Percentiles rank a stretch among this genome's conserved stretches.
phyloP scores from a whole-genome alignment of 352 stramenopile species.

The Phytopythium kandeliae region DNA sequence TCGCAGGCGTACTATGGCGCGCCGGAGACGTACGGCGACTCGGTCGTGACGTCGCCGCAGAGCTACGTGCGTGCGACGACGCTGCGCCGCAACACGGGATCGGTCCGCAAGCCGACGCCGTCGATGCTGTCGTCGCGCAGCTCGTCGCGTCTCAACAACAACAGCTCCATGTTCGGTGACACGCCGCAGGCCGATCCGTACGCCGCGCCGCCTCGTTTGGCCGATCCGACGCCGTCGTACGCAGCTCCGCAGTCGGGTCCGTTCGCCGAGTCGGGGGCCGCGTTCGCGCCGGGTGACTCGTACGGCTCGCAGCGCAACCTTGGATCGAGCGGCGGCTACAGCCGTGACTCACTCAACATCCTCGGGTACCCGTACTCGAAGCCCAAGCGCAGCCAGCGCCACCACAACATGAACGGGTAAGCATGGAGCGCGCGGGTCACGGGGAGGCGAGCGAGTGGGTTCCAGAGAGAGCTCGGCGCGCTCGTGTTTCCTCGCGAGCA shows the following conservation, averaged over 20 bases:
- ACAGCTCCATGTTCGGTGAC: constrained; percentile 10
- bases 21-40: constrained; percentile 27
- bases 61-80: constrained; percentile 68
- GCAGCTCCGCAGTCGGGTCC: constrained; percentile 7
- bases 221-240: constrained; percentile 7
- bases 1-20: constrained; percentile 22
- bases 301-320: constrained; percentile 22
- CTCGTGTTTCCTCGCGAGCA: not conserved
- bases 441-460: too few relatives aligned
- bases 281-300: constrained; percentile 6
- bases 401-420: constrained; percentile 31
- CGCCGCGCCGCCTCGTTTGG: constrained; percentile 8
- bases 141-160: constrained; percentile 11
- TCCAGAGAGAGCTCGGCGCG: not conserved
- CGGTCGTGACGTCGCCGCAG: constrained; percentile 61
- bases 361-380: constrained; percentile 81
- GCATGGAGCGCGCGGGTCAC: too few relatives aligned
- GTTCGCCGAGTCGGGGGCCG: constrained; percentile 8
- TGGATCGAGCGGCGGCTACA: constrained; percentile 48
- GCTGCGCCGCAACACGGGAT: constrained; percentile 40
- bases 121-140: constrained; percentile 22
- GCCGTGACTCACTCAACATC: constrained; percentile 70
- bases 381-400: constrained; percentile 67
- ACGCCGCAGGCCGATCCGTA: constrained; percentile 17
- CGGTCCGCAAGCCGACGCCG: constrained; percentile 18